phyloP scores from a whole-genome alignment of 176 grass and related monocot genomes.

The Aegilops speltoides region DNA sequence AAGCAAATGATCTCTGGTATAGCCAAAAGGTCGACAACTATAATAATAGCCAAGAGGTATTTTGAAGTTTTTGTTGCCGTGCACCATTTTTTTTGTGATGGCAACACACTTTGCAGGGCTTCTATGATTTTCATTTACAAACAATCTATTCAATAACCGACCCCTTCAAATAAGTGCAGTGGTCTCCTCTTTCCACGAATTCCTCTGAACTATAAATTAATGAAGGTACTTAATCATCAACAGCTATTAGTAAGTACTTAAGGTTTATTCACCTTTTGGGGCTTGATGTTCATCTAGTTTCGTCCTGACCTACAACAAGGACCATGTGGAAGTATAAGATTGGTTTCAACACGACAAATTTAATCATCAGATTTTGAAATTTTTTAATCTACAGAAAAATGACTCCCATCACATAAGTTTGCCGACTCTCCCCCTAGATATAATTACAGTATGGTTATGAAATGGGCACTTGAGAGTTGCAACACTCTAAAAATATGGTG shows the following conservation, averaged over 20 bases:
- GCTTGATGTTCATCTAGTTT: conserved; percentile 93
- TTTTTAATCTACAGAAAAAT: conserved; percentile 1
- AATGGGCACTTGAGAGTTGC: not conserved
- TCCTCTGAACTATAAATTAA: conserved; percentile 14
- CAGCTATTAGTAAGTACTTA: conserved; percentile 34
- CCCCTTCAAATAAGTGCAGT: not conserved
- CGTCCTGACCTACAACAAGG: conserved; percentile 92
- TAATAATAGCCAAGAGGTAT: not conserved
- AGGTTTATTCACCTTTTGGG: conserved; percentile 69
- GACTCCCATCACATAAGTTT: not conserved
- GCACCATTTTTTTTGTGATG: not conserved
- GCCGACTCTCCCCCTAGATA: not conserved
- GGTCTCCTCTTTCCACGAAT: not conserved
- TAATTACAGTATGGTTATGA: not conserved
- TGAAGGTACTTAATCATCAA: conserved; percentile 42
- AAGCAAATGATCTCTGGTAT: not conserved
- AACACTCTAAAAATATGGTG: not conserved
- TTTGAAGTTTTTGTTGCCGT: not conserved
- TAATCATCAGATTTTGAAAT: not conserved
- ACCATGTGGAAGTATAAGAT: conserved; percentile 41
- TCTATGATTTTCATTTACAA: conserved; percentile 14
- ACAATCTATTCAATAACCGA: not conserved
- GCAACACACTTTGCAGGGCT: not conserved
- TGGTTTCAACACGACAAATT: conserved; percentile 36
- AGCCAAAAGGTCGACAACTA: not conserved